Conservation (phyloP, 1,139 yeast genomes). For the Kodamaea alishanica region DNA sequence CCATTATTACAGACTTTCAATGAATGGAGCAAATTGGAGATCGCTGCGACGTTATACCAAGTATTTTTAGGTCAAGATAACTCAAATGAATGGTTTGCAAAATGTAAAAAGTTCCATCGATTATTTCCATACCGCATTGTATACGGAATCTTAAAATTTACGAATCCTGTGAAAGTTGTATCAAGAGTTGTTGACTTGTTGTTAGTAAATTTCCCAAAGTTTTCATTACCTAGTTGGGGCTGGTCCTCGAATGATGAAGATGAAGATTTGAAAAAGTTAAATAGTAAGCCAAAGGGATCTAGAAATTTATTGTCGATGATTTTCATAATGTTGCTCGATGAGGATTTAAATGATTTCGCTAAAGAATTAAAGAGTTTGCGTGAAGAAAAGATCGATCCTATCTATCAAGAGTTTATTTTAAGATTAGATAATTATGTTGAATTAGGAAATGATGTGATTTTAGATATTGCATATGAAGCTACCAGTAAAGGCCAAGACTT, state of each 20-base stretch:
- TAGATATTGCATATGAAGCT: conserved; percentile 25
- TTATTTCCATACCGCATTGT: conserved; percentile 74
- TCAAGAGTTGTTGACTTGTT: conserved; percentile 74
- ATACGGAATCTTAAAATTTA: conserved; percentile 69
- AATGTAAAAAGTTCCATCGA: conserved; percentile 64
- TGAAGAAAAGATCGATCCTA: conserved; percentile 17
- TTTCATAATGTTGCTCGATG: conserved; percentile 70
- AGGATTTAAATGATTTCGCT: conserved; percentile 69
- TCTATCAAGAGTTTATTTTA: conserved; percentile 21
- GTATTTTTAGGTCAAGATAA: conserved; percentile 75
- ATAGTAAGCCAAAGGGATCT: conserved; percentile 33
- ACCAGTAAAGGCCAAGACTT: conserved; percentile 19
- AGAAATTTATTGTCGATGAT: conserved; percentile 65
- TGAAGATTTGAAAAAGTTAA: conserved; percentile 6
- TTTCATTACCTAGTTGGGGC: conserved; percentile 21
- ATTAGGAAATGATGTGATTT: conserved; percentile 15
- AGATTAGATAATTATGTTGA: conserved; percentile 26
- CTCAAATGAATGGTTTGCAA: conserved; percentile 68
- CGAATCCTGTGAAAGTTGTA: conserved; percentile 83
- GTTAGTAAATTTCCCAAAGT: conserved; percentile 64
- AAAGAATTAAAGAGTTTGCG: conserved; percentile 51
- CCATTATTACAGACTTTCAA: conserved; percentile 65
- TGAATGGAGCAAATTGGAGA: conserved; percentile 77
- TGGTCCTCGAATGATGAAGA: conserved; percentile 14
- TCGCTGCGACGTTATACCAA: conserved; percentile 81